Evolutionary conservation across 345 rosid species (phyloP).

Genomic region (Rhizophora mangle): DNA sequence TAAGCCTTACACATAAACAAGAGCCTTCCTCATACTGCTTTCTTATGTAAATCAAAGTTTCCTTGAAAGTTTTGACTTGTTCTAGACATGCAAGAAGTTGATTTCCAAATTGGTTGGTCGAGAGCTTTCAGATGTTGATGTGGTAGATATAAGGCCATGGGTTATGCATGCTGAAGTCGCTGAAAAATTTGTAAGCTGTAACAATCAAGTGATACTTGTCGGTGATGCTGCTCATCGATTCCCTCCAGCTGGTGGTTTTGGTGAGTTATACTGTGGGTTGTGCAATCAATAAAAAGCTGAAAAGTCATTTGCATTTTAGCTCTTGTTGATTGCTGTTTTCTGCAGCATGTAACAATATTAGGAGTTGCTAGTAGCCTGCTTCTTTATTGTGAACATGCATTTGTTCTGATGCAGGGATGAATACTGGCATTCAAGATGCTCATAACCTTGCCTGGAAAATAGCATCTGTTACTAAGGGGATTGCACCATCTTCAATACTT

Average conservation of each 20-base stretch:
- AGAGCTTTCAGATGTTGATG: constrained; percentile 75
- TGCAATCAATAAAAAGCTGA: background rate
- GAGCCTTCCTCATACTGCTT: constrained; percentile 4
- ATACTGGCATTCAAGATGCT: constrained; percentile 95
- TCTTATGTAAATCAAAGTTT: constrained; percentile 20
- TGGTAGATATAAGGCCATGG: constrained; percentile 91
- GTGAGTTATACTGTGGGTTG: constrained; percentile 36
- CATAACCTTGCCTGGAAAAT: constrained; percentile 98
- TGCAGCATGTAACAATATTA: background rate
- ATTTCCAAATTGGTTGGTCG: constrained; percentile 75
- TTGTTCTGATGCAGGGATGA: constrained; percentile 63
- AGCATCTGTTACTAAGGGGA: constrained; percentile 57
- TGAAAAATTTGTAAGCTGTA: constrained; percentile 55
- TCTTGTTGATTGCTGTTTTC: background rate
- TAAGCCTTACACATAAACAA: too few species aligned
- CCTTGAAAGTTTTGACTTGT: constrained; percentile 38
- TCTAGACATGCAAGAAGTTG: constrained; percentile 82
- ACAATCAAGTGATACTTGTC: constrained; percentile 64
- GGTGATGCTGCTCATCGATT: constrained; percentile 98
- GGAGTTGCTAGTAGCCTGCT: background rate
- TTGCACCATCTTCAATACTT: constrained; percentile 62
- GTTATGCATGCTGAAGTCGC: constrained; percentile 99
- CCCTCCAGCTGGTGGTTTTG: constrained; percentile 99
- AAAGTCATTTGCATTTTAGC: background rate
- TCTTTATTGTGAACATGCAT: background rate